Base-by-base conservation (phyloP, 2,329 filamentous ascomycete genomes). In the Aspergillus oerlinghausenensis region DNA sequence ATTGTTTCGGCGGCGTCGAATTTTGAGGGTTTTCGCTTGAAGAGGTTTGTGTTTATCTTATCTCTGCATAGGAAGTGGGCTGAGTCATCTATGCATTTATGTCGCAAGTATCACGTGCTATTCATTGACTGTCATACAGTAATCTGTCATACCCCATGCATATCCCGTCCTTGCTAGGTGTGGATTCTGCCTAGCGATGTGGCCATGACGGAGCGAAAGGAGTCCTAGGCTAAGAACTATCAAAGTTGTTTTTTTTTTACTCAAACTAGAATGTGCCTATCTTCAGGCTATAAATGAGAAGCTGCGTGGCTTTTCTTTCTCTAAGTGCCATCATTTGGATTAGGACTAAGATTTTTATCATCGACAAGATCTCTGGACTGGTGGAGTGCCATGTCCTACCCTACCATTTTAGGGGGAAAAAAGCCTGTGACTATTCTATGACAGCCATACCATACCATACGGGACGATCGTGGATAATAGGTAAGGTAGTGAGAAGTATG, bases 11-110 rank as follows among this genome's bases (percentile, higher is more conserved):
- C 61, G 67, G 68, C 65, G 62, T 70, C 63, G 73, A 75, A 75
- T 75, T 75, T 76, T 75, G 72, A 75, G 70, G 73, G 69, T 75
- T 76, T 77, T 76, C 73, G 70, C 73, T 75, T 75, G 67, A 64
- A 65, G 59, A 57, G 52, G 61, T 71, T 74, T 73, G 73, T 75
- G 74, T 71, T 76, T 76, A 76, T 76, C 73, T 76, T 76, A 76
- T 76, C 73, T 71, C 56, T 51, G 63, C 61, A 70, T 64, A 65
- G 51, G 21, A 11, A n/a, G 0, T 3, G 0, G 19, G 61, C 49
- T 74, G 68, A 75, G 67, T 74, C 67, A 74, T 52, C 60, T 66
- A 59, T 69, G 51, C 51, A 57, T 14, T 25, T 45, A 29, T 17
- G 23, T 2, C 1, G 4, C 17, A 26, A 43, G 1, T 2, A 23